These are phyloP conservation scores for Hansfordia pulvinata DNA, from an alignment of 2,329 filamentous ascomycete genomes.

Conservation along the genomic window DNA sequence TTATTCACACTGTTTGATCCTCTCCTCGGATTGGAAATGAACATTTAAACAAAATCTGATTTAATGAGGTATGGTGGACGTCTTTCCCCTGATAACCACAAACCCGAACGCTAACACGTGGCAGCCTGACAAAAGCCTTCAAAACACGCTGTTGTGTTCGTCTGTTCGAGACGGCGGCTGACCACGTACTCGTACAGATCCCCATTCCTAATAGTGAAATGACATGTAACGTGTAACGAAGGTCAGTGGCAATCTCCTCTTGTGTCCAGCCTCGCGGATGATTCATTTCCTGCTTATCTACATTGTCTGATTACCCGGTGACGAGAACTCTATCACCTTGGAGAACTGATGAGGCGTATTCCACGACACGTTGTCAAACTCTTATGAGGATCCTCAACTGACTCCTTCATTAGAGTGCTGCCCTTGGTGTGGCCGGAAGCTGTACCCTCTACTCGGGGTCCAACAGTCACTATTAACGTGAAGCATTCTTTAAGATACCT, in stretches of 20 bases:
- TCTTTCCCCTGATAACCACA: conserved; percentile 4
- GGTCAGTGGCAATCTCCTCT: conserved; percentile 2
- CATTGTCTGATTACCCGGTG: conserved; percentile 41
- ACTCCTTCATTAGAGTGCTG: too few relatives aligned
- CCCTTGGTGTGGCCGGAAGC: too few relatives aligned
- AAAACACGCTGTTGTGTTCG: conserved; percentile 3
- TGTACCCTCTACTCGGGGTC: too few relatives aligned
- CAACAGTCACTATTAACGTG: too few relatives aligned
- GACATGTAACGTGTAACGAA: too few relatives aligned
- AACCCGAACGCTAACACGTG: conserved; percentile 3
- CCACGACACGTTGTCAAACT: too few relatives aligned
- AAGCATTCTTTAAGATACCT: too few relatives aligned
- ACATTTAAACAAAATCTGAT: conserved; percentile 21
- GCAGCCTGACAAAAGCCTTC: conserved; percentile 12
- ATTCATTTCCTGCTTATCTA: conserved; percentile 26
- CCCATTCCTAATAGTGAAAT: too few relatives aligned
- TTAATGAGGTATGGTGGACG: conserved; percentile 19
- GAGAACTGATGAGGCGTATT: conserved; percentile 38
- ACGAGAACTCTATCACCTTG: conserved; percentile 44
- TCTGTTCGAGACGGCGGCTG: too few relatives aligned
- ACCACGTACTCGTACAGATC: too few relatives aligned
- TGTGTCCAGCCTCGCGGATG: conserved; percentile 30
- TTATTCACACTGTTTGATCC: conserved; percentile 26
- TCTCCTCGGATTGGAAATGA: conserved; percentile 19
- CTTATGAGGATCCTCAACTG: too few relatives aligned